A percentile compares a stretch with the other conserved stretches of the same genome.
These are phyloP conservation scores for Eleusine coracana DNA, from an alignment of 176 grass and related monocot genomes.

Conservation along the genomic window DNA sequence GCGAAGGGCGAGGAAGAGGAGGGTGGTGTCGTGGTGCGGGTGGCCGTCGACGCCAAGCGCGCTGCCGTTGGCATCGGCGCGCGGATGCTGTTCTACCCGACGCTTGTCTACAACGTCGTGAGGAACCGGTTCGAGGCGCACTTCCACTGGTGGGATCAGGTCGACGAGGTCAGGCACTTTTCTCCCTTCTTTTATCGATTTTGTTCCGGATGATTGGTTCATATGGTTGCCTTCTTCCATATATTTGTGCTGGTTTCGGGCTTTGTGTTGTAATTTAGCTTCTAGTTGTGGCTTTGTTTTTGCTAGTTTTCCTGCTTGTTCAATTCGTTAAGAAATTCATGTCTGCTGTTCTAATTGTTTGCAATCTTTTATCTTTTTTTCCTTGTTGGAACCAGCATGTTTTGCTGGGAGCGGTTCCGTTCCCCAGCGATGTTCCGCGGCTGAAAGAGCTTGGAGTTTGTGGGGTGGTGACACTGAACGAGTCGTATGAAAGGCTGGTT, in stretches of 20 bases:
- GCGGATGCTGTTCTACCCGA: constrained; percentile 92
- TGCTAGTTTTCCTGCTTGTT: not conserved
- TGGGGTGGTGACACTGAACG: constrained; percentile 88
- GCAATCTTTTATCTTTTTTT: not conserved
- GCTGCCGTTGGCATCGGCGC: constrained; percentile 81
- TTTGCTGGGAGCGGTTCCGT: constrained; percentile 88
- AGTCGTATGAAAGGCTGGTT: constrained; percentile 93
- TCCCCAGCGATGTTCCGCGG: constrained; percentile 74
- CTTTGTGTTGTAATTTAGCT: constrained; percentile 31
- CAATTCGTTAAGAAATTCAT: not conserved
- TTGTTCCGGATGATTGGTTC: not conserved
- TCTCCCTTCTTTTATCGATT: not conserved
- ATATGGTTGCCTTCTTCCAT: not conserved
- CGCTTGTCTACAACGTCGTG: constrained; percentile 86
- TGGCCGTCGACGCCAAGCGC: constrained; percentile 64
- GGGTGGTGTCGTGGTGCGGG: constrained; percentile 33
- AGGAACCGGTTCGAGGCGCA: constrained; percentile 72
- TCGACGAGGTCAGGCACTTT: constrained; percentile 66
- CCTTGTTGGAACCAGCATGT: constrained; percentile 60
- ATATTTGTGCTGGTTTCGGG: too few relatives aligned
- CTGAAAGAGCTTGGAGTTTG: constrained; percentile 85
- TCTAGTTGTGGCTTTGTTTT: not conserved
- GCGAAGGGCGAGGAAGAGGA: constrained; percentile 1
- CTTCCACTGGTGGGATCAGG: constrained; percentile 97
- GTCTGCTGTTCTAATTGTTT: constrained; percentile 23